Conservation (phyloP, 306 rosid species). For the Fragaria nilgerrensis region DNA sequence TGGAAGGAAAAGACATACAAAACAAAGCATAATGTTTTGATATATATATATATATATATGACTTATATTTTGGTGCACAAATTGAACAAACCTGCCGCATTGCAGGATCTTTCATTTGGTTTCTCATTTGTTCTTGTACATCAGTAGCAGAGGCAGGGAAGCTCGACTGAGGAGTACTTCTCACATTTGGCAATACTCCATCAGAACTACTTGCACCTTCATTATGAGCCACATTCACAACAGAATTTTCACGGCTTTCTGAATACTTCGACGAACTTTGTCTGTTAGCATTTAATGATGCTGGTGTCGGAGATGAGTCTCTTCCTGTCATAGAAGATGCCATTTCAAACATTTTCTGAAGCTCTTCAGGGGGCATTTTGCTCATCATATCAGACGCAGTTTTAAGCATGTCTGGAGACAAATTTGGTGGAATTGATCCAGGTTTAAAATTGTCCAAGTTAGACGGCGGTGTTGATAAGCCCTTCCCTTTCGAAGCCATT, state of each 20-base stretch:
- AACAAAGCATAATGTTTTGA: conserved; percentile 8
- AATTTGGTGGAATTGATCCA: conserved; percentile 57
- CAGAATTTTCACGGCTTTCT: conserved; percentile 31
- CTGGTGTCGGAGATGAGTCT: conserved; percentile 40
- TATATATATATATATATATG: background rate
- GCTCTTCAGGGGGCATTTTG: conserved; percentile 79
- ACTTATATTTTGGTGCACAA: conserved; percentile 12
- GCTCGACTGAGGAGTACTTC: conserved; percentile 51
- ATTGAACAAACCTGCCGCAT: conserved; percentile 73
- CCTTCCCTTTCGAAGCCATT: conserved; percentile 64
- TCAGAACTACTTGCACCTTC: conserved; percentile 51
- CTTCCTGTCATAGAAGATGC: conserved; percentile 65
- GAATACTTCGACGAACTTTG: conserved; percentile 40
- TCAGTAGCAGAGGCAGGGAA: conserved; percentile 66
- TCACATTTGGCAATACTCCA: conserved; percentile 39
- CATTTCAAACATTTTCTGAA: conserved; percentile 86
- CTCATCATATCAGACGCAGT: conserved; percentile 77
- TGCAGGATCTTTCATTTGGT: conserved; percentile 96
- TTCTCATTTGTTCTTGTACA: conserved; percentile 93
- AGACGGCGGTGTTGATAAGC: conserved; percentile 38
- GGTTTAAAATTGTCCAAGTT: conserved; percentile 39
- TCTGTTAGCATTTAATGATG: conserved; percentile 32
- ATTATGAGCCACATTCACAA: conserved; percentile 29
- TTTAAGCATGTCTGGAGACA: conserved; percentile 86
- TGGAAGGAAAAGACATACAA: background rate